phyloP scores from a whole-genome alignment of 768 basidiomycete species.

The Russula vinacea region DNA sequence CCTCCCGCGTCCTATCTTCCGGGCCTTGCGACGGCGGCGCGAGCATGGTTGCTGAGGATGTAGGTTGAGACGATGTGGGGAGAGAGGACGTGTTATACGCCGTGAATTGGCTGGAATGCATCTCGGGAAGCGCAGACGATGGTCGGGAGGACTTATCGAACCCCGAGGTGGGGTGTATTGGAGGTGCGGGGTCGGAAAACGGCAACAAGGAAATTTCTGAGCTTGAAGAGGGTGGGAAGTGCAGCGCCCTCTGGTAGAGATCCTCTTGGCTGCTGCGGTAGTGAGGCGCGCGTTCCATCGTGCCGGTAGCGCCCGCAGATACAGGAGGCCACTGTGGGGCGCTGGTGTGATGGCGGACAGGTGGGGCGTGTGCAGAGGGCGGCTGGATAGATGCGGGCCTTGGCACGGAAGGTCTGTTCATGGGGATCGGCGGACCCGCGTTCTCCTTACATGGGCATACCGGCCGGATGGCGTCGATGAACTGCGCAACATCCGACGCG shows the following conservation, averaged over 20 bases:
- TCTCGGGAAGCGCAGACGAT: conserved; percentile 3
- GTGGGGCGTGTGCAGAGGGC: neutral
- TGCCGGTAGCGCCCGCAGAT: neutral
- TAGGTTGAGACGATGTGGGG: conserved; percentile 21
- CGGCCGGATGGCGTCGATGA: conserved; percentile 58
- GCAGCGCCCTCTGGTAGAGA: neutral
- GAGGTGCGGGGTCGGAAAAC: conserved; percentile 6
- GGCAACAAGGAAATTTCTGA: conserved; percentile 19
- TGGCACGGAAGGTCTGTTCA: conserved; percentile 29
- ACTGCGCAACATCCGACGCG: conserved; percentile 48
- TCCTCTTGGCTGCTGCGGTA: conserved; percentile 2
- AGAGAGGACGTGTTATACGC: conserved; percentile 12
- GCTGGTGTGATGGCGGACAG: conserved; percentile 2
- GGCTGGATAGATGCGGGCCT: conserved; percentile 13
- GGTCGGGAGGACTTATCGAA: conserved; percentile 1
- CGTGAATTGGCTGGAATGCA: conserved; percentile 4
- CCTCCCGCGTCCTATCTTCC: conserved; percentile 24
- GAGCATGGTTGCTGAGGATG: conserved; percentile 10
- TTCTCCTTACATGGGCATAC: conserved; percentile 76
- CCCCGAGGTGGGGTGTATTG: neutral
- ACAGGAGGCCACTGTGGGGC: conserved; percentile 5
- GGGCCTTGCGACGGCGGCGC: conserved; percentile 8
- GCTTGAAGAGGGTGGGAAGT: conserved; percentile 12
- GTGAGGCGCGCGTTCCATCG: neutral
- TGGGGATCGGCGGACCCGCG: conserved; percentile 34